Evolutionary conservation across 805 yeast species (phyloP), one percentile per base, ranked within the genome.

Genomic region (Ogataea corticis): DNA sequence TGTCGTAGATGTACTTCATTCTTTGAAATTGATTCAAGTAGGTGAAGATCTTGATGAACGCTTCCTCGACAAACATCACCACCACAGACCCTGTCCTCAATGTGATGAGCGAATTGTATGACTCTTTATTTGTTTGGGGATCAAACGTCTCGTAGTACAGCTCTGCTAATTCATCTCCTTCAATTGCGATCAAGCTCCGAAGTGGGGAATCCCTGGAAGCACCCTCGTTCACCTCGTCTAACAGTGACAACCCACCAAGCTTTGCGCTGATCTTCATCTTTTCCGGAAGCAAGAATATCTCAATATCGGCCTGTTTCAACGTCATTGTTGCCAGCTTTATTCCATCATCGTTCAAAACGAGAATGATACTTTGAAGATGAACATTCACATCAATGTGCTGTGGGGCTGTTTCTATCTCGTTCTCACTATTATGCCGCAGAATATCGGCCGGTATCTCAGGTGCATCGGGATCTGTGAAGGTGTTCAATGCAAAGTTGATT

Each of bases 1-100:
- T 71, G 58, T 94, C 99, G 63, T 87, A 95, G n/a, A 91, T 73
- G 3, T 78, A 79, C 64, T 94, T 94, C 96, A 92, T 88, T 54
- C 77, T 77, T 47, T 81, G 84, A 58, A 95, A 87, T 54, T 85
- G 85, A 52, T 79, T 79, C 56, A 89, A 68, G 56, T 81, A 92
- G 10, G 76, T 71, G 25, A 85, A 58, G 10, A 95, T 76, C 52
- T 83, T 77, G 28, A 82, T 74, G 46, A 90, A 75, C 0, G 97
- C 85, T 48, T 82, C 85, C 56, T 92, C 96, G 15, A 89, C 82
- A 59, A 91, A 87, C 61, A 83, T 86, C 4, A 94, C 66, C 46
- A 78, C 80, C 54, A 88, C 69, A 0, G 96, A 80, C 0, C 96
- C 95, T 0, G 95, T 79, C 15, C 80, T 76, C 61, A 88, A 79